Evolutionary conservation across 345 rosid genomes (phyloP), one percentile per base, ranked within the genome.

Genomic region (Euclidium syriacum): DNA sequence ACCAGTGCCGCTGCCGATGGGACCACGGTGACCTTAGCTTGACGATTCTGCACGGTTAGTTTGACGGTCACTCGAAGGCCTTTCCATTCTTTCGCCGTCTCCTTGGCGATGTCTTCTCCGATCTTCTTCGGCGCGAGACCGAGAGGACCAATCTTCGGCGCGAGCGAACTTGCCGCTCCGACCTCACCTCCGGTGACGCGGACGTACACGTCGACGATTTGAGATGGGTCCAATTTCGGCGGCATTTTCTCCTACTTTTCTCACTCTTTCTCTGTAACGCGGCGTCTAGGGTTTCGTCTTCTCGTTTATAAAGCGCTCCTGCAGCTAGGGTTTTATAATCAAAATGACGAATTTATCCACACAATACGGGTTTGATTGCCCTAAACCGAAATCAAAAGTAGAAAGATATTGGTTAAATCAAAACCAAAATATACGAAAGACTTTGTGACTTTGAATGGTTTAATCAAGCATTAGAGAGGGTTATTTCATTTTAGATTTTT

Each of bases 81-180:
- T 73, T 81, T 84, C 90, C 90, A 84, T 49, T 84, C 90, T 70
- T 81, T 84, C 7, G 83, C 85, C 5, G 88, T 83, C 66, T 83
- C 85, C 59, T 83, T 83, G 18, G 88, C 88, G 15, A 83, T 83
- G 68, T 83, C 88, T 77, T 83, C 91, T 67, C 91, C 91, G 52
- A 83, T 83, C 75, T 85, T 85, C 78, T 82, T 85, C 0, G 90
- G 90, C n/a, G 90, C 83, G 36, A 85, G 87, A 73, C 90, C 91
- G 4, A 85, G 81, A 1, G 88, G 91, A 23, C 91, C 88, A 44
- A 85, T 83, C 71, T 85, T 85, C 0, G 88, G 91, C 0, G 88
- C 91, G 49, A 83, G 80, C 6, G 85, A 83, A 52, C 83, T 80
- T 18, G 85, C 85, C 3, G 85, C 87, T 8, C 87, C 87, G 3